Evolutionary conservation across 306 rosid species (phyloP).

Genomic region (Sphenostylis stenocarpa): DNA sequence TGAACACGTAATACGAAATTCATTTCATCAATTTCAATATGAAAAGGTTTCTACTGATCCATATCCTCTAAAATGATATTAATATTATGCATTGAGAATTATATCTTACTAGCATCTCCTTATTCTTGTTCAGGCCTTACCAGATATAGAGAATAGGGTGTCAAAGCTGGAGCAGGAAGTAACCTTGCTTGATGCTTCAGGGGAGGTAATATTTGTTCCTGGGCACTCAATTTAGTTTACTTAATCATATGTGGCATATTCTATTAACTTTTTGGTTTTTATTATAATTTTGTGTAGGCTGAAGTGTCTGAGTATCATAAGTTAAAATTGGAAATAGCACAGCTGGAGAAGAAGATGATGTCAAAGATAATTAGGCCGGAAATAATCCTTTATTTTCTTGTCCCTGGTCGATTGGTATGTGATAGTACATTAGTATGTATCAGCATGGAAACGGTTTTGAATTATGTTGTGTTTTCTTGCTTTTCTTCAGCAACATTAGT

Average conservation of each 20-base stretch:
- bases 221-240: slow-evolving; percentile 16
- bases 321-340: slow-evolving; percentile 77
- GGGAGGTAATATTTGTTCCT: slow-evolving; percentile 63
- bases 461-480: neutral
- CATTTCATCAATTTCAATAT: slow-evolving; percentile 95
- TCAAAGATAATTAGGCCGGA: slow-evolving; percentile 90
- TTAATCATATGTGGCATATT: slow-evolving; percentile 10
- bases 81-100: slow-evolving; percentile 18
- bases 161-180: slow-evolving; percentile 87
- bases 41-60: slow-evolving; percentile 72
- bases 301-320: slow-evolving; percentile 89
- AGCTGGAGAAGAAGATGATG: slow-evolving; percentile 91
- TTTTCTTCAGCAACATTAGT: neutral
- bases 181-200: slow-evolving; percentile 80
- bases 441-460: neutral
- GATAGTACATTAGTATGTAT: neutral
- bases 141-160: slow-evolving; percentile 83
- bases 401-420: slow-evolving; percentile 97
- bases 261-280: neutral
- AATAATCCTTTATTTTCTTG: slow-evolving; percentile 80
- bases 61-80: slow-evolving; percentile 22
- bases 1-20: slow-evolving; percentile 88
- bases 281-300: slow-evolving; percentile 53
- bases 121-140: slow-evolving; percentile 66
- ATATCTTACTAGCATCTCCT: slow-evolving; percentile 16